These are phyloP conservation scores for Sequoiadendron giganteum DNA, from an alignment of 75 land plant genomes.

Conservation along the genomic window DNA sequence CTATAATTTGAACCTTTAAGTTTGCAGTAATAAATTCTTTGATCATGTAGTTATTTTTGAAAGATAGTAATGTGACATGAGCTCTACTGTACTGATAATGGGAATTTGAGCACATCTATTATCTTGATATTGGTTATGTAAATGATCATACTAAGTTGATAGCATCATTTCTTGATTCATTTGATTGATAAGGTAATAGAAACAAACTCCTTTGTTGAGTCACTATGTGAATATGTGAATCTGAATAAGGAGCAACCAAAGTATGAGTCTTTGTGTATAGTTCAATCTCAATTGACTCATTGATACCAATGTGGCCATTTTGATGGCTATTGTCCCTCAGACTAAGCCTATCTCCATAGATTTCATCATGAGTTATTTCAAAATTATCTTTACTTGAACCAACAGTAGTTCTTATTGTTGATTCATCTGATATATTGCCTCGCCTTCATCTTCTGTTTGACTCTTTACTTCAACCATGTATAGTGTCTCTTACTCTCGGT, in stretches of 20 bases:
- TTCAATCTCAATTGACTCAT: not conserved
- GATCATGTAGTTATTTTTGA: not conserved
- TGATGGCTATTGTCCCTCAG: not conserved
- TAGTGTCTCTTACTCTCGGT: conserved; percentile 3
- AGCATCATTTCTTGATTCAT: not conserved
- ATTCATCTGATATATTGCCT: not conserved
- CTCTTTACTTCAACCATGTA: conserved; percentile 19
- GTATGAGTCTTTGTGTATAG: not conserved
- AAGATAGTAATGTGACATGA: not conserved
- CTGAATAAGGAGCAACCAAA: not conserved
- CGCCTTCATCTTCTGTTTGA: conserved; percentile 7
- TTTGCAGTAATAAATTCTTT: not conserved
- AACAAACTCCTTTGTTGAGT: not conserved
- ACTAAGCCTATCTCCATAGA: not conserved
- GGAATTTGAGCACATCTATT: not conserved
- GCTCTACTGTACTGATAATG: not conserved
- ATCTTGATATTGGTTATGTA: not conserved
- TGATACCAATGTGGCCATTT: not conserved
- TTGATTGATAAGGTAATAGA: not conserved
- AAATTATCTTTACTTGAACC: not conserved
- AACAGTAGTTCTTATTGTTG: not conserved
- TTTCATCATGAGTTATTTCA: not conserved
- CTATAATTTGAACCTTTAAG: too few relatives aligned
- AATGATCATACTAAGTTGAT: not conserved
- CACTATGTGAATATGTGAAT: not conserved